Percentiles rank a stretch among this genome's conserved stretches.
These are phyloP conservation scores for Arabidopsis lyrata DNA, from an alignment of 441 rosid species.

Conservation along the genomic window DNA sequence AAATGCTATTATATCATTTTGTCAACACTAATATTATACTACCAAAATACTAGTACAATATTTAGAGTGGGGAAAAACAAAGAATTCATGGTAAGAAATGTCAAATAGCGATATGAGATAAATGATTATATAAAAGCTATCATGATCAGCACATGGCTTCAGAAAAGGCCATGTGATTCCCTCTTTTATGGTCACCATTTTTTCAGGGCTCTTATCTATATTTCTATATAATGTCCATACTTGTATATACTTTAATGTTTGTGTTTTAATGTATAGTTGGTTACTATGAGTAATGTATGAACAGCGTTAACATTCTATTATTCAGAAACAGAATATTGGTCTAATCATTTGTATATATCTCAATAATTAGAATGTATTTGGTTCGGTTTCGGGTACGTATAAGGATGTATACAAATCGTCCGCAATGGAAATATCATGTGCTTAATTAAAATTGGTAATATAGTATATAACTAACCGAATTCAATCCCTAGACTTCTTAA, in stretches of 20 bases:
- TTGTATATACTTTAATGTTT: constrained; percentile 7
- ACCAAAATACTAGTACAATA: constrained; percentile 12
- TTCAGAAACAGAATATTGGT: constrained; percentile 35
- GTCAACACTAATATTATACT: constrained; percentile 25
- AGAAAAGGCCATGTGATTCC: constrained; percentile 47
- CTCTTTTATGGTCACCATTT: constrained; percentile 38
- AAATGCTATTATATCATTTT: constrained; percentile 22
- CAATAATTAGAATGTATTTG: constrained; percentile 26
- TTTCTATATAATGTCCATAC: constrained; percentile 32
- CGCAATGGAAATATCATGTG: background rate
- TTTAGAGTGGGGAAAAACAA: background rate
- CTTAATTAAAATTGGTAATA: background rate
- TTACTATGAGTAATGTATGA: constrained; percentile 33
- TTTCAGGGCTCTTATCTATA: constrained; percentile 43
- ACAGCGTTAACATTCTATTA: constrained; percentile 31
- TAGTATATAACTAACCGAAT: background rate
- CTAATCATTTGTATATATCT: constrained; percentile 42
- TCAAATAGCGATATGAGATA: constrained; percentile 39
- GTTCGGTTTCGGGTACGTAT: constrained; percentile 9
- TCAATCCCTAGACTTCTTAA: constrained; percentile 9
- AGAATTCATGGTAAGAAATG: constrained; percentile 36
- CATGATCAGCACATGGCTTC: constrained; percentile 47
- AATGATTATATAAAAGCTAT: constrained; percentile 39
- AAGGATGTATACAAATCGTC: constrained; percentile 10
- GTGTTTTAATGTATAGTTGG: constrained; percentile 19